Percentiles rank a stretch among this genome's conserved stretches.
Conservation (phyloP, 257 asterid species). For the Cruciata laevipes region DNA sequence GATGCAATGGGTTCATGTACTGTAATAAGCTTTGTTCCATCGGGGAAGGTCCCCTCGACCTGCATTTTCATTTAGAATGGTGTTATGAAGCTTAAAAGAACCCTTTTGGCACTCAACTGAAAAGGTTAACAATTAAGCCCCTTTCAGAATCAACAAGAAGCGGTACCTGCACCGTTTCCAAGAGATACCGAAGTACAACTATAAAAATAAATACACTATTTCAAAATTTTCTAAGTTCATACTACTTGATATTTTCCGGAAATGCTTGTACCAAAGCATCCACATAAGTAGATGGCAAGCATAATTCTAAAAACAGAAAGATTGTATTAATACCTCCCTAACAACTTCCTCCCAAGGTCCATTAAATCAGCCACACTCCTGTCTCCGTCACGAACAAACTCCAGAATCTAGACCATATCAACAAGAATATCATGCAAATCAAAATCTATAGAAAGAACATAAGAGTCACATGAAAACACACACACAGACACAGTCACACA, state of each 20-base stretch:
- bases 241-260: background rate
- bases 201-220: background rate
- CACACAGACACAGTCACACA: background rate
- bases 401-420: conserved; percentile 51
- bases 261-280: background rate
- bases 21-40: conserved; percentile 90
- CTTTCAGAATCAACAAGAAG: conserved; percentile 2
- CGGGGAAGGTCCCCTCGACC: conserved; percentile 98
- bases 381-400: conserved; percentile 80
- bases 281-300: background rate
- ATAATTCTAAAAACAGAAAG: background rate
- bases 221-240: background rate
- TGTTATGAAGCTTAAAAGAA: conserved; percentile 4
- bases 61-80: conserved; percentile 20
- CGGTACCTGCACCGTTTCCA: conserved; percentile 82
- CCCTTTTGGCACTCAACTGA: background rate
- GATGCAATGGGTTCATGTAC: conserved; percentile 72
- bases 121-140: background rate
- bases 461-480: background rate
- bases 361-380: conserved; percentile 72
- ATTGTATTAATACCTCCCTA: conserved; percentile 59
- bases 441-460: background rate
- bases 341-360: conserved; percentile 78
- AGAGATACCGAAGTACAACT: conserved; percentile 28
- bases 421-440: background rate